A percentile compares a stretch with the other conserved stretches of the same genome.
Evolutionary conservation across 306 rosid species (phyloP).

Genomic region (Begonia peltatifolia): DNA sequence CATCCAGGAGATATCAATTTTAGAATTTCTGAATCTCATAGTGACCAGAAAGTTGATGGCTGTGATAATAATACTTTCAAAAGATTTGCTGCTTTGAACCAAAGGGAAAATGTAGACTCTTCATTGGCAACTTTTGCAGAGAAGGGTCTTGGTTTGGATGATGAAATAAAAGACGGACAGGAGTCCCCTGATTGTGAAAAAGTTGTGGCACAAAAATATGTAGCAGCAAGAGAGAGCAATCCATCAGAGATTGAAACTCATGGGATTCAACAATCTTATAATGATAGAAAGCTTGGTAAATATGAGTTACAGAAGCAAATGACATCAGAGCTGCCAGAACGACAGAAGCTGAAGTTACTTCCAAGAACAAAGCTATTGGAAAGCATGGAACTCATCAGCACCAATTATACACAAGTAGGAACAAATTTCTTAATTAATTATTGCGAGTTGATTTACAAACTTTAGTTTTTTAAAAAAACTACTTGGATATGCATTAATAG

Average conservation of each 20-base stretch:
- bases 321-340: constrained; percentile 45
- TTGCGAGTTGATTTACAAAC: too few species aligned
- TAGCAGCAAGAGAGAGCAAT: constrained; percentile 30
- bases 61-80: constrained; percentile 18
- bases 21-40: constrained; percentile 36
- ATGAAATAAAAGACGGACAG: constrained; percentile 31
- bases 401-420: constrained; percentile 48
- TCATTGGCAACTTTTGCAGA: constrained; percentile 43
- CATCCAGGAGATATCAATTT: constrained; percentile 46
- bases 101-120: constrained; percentile 36
- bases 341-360: constrained; percentile 68
- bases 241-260: constrained; percentile 15
- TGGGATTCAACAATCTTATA: constrained; percentile 26
- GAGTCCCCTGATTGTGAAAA: constrained; percentile 41
- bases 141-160: constrained; percentile 34
- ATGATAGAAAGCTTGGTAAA: constrained; percentile 30
- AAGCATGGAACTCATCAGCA: constrained; percentile 30
- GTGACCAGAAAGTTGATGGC: constrained; percentile 20
- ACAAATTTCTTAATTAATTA: neutral
- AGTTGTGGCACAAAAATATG: constrained; percentile 16
- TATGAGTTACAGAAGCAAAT: constrained; percentile 28
- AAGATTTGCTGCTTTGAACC: constrained; percentile 27
- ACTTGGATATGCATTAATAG: constrained; percentile 14
- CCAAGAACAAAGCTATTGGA: constrained; percentile 58
- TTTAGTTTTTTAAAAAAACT: neutral